Evolutionary conservation across 805 yeast genomes (phyloP).

Genomic region (Ogataea methylovora): DNA sequence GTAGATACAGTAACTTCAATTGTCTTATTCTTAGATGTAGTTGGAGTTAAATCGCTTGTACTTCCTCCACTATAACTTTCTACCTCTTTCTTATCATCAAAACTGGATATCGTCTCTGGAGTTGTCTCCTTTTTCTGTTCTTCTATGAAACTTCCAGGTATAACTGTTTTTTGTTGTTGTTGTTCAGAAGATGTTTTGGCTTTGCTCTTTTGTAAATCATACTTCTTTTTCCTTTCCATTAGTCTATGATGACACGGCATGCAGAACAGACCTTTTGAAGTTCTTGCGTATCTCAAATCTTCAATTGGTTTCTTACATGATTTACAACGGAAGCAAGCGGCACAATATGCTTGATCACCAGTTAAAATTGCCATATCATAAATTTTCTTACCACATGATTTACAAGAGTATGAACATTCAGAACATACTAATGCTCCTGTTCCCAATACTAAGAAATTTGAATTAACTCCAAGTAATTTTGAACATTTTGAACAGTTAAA

Average conservation of each 20-base stretch:
- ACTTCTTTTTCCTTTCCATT: slow-evolving; percentile 64
- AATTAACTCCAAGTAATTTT: slow-evolving; percentile 71
- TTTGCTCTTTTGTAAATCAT: slow-evolving; percentile 37
- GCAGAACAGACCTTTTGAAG: slow-evolving; percentile 88
- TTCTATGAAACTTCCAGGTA: too few relatives aligned
- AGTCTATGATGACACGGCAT: slow-evolving; percentile 85
- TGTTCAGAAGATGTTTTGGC: slow-evolving; percentile 11
- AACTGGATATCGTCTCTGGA: too few relatives aligned
- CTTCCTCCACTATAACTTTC: too few relatives aligned
- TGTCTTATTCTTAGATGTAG: too few relatives aligned
- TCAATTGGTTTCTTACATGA: slow-evolving; percentile 81
- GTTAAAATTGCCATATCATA: slow-evolving; percentile 91
- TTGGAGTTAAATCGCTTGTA: too few relatives aligned
- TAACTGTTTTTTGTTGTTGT: too few relatives aligned
- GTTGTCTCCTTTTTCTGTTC: too few relatives aligned
- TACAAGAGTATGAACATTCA: slow-evolving; percentile 87
- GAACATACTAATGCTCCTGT: slow-evolving; percentile 88
- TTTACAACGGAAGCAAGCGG: slow-evolving; percentile 82
- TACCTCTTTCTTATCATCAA: too few relatives aligned
- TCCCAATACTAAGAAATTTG: slow-evolving; percentile 86
- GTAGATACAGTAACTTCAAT: too few relatives aligned
- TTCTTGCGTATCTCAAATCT: slow-evolving; percentile 85
- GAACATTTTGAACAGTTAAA: slow-evolving; percentile 85
- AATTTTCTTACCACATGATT: slow-evolving; percentile 76
- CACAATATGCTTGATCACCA: slow-evolving; percentile 92